Base-by-base conservation (phyloP, 2,329 filamentous ascomycete genomes). In the Cadophora sp. region DNA sequence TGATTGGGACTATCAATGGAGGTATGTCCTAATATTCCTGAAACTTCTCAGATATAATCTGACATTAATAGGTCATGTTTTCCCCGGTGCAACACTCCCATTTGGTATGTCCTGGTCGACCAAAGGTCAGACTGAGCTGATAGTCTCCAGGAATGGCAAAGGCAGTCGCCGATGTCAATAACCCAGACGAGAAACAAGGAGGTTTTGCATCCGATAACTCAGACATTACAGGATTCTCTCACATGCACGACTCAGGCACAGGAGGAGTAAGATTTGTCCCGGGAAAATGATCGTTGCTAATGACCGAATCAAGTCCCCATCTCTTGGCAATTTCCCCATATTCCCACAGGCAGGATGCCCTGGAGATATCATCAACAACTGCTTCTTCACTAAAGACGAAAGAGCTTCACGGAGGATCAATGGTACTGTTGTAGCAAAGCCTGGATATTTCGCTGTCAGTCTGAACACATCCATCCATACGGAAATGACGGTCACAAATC, bases 401-500 rank as follows among this genome's bases (percentile, higher is more conserved):
- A 80, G 13, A 83, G 80, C 7, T 7, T 55, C 51, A 6, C 27
- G 71, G 68, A 65, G 27, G 80, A 24, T 78, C 83, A 30, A 78
- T 78, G 1, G 85, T 79, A 9, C 84, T 89, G 0, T 36, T 78
- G 82, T 4, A 11, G 86, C 89, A 1, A 81, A 80, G 13, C 89
- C 89, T 0, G 90, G 90, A 0, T 89, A 89, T 70, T 92, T 92
- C 73, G 81, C 83, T 51, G 83, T 92, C 59, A 83, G 81, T 0
- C 77, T 92, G 41, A 79, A 82, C 39, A 85, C 81, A 55, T 84
- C 85, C 0, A 81, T 91, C 56, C 78, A 80, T 18, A 86, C 85
- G 1, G 89, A 92, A 69, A 91, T 91, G 86, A 91, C 90, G 0
- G 83, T 85, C 0, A 83, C 88, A 0, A 84, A 89, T 22, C 88